Base-by-base conservation (phyloP, 495 filamentous ascomycete species). In the Podospora anserina region DNA sequence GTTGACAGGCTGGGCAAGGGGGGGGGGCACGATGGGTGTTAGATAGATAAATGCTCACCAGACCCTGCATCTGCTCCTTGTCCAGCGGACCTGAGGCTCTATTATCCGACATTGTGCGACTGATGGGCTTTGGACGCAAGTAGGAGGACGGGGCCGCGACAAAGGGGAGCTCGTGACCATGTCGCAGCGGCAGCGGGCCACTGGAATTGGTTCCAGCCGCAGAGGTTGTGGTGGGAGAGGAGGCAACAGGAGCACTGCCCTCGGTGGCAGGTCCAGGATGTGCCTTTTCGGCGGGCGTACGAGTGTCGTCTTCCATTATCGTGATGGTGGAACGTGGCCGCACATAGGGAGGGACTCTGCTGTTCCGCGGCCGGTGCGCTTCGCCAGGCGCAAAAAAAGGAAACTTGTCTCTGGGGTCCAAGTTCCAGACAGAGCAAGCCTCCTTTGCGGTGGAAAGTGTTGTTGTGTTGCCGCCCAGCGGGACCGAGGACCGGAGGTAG, bases 21-120 rank as follows among this genome's bases (percentile, higher is more conserved):
- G 28, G 27, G 26, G 19, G 19, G 27, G 61, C 28, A 18, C 11
- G 64, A 66, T 28, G 61, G 66, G 64, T 26, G 59, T 13, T 61
- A 61, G 66, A 53, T 28, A 56, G 19, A 30, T 63, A 63, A 11
- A 58, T 67, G 85, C 91, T 87, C 79, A 97, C 94, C 86, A 98
- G 86, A 76, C 91, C 94, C 79, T 94, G 90, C 81, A 90, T 87
- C 83, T 98, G 94, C 82, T 97, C 94, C 80, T 86, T 88, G 80
- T 98, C 94, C 70, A 96, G 84, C 70, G 88, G 86, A 81, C 84
- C 90, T 80, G 91, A 83, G 75, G 88, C 83, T 77, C 85, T 85
- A 65, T 85, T 84, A 67, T 84, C 79, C 69, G 85, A 75, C 74
- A 82, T 79, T 74, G 81, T 79, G 75, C 77, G 82, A 78, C 76